phyloP scores from a whole-genome alignment of 1,284 basidiomycete genomes.

The Fomitiporia mediterranea region DNA sequence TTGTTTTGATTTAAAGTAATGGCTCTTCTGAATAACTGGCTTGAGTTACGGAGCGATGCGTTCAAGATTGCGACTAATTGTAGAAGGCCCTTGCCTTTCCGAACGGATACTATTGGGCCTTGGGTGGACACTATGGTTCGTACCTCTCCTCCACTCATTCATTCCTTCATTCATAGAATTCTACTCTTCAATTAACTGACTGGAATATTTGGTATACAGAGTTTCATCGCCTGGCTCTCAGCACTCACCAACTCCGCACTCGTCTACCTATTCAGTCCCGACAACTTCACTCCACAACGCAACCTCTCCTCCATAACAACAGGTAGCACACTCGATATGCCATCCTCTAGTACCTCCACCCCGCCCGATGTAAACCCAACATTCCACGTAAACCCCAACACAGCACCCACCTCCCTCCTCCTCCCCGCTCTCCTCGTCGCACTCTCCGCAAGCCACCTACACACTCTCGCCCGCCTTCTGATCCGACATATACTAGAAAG shows the following conservation, averaged over 20 bases:
- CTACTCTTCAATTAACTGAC: neutral
- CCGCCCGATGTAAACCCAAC: constrained; percentile 32
- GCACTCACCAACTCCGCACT: constrained; percentile 83
- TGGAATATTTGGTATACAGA: constrained; percentile 26
- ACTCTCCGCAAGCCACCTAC: constrained; percentile 77
- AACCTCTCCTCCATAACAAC: constrained; percentile 21
- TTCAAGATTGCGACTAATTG: constrained; percentile 91
- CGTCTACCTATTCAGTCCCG: constrained; percentile 74
- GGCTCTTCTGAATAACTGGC: constrained; percentile 81
- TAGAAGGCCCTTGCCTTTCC: constrained; percentile 78
- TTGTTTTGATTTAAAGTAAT: constrained; percentile 41
- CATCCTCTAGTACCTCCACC: constrained; percentile 16
- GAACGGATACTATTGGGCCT: constrained; percentile 89
- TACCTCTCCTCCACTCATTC: constrained; percentile 10
- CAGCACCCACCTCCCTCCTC: constrained; percentile 42
- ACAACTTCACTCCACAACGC: neutral
- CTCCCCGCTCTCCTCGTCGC: constrained; percentile 70
- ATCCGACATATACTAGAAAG: constrained; percentile 71
- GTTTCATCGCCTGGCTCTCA: constrained; percentile 85
- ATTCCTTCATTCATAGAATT: too few species aligned
- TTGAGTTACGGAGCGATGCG: constrained; percentile 91
- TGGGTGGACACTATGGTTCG: constrained; percentile 83
- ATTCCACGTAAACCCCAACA: constrained; percentile 26
- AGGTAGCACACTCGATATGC: constrained; percentile 24
- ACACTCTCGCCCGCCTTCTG: constrained; percentile 58